Evolutionary conservation across 306 rosid species (phyloP).

Genomic region (Gastrolobium bilobum): DNA sequence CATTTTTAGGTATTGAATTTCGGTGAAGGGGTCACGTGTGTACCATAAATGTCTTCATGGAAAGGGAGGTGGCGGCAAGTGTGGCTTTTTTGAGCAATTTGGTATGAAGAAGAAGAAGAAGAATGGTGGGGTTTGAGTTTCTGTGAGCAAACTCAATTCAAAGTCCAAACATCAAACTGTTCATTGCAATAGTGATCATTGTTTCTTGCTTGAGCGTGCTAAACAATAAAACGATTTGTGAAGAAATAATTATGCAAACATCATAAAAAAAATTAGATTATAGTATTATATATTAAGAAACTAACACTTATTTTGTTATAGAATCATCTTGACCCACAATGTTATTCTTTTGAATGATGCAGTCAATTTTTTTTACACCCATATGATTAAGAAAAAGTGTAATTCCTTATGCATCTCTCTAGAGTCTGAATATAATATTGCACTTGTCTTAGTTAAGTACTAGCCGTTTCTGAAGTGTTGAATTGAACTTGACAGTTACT

Average conservation of each 20-base stretch:
- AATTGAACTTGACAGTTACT: background rate
- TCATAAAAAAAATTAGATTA: background rate
- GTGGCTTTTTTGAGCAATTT: slow-evolving; percentile 17
- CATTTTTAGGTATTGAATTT: slow-evolving; percentile 54
- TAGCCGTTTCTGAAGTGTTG: background rate
- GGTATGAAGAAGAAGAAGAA: slow-evolving; percentile 26
- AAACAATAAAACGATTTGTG: no score
- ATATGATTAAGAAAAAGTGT: no score
- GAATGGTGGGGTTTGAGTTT: background rate
- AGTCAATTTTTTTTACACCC: no score
- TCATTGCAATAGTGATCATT: background rate
- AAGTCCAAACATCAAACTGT: slow-evolving; percentile 27
- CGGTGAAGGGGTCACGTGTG: slow-evolving; percentile 58
- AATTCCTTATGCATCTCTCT: background rate
- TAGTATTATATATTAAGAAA: background rate
- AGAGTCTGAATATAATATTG: background rate
- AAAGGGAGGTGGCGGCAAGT: slow-evolving; percentile 40
- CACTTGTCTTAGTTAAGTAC: slow-evolving; percentile 4
- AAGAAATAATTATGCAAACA: background rate
- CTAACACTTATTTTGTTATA: background rate
- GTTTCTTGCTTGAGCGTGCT: background rate
- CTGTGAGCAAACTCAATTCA: slow-evolving; percentile 2
- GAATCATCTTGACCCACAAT: background rate
- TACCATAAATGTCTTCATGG: slow-evolving; percentile 31
- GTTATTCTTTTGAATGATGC: no score